Percentiles rank a stretch among this genome's conserved stretches.
Conservation (phyloP, 2,329 filamentous ascomycete genomes). For the Cladosporium halotolerans region DNA sequence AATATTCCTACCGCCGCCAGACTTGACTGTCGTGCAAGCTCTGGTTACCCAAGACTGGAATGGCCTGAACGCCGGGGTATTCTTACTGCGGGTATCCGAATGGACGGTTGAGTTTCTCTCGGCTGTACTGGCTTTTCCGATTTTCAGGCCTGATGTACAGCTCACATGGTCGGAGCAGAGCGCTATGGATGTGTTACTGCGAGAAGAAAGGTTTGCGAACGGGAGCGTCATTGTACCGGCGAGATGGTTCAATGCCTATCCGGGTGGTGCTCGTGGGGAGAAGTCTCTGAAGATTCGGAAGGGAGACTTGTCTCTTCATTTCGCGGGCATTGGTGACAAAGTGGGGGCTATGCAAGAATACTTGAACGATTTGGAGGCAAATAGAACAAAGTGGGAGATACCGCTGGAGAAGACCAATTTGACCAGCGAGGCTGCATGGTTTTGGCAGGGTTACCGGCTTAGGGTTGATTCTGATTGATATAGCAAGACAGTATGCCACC, state of each 20-base stretch:
- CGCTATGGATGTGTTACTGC: neutral
- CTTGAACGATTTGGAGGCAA: neutral
- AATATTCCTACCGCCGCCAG: conserved; percentile 27
- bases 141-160: neutral
- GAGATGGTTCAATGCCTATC: conserved; percentile 9
- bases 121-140: conserved; percentile 17
- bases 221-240: neutral
- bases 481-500: neutral
- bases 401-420: neutral
- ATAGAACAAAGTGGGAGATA: neutral
- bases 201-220: neutral
- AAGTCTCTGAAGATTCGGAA: neutral
- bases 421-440: neutral
- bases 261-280: neutral
- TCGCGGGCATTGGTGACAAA: neutral
- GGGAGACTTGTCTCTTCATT: neutral
- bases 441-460: neutral
- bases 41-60: conserved; percentile 19
- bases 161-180: neutral
- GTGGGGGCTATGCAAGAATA: neutral
- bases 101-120: conserved; percentile 21
- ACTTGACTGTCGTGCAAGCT: neutral
- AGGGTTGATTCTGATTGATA: neutral
- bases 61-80: conserved; percentile 26
- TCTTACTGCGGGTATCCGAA: conserved; percentile 27